phyloP scores from a whole-genome alignment of 345 rosid genomes.

The Sonneratia alba region DNA sequence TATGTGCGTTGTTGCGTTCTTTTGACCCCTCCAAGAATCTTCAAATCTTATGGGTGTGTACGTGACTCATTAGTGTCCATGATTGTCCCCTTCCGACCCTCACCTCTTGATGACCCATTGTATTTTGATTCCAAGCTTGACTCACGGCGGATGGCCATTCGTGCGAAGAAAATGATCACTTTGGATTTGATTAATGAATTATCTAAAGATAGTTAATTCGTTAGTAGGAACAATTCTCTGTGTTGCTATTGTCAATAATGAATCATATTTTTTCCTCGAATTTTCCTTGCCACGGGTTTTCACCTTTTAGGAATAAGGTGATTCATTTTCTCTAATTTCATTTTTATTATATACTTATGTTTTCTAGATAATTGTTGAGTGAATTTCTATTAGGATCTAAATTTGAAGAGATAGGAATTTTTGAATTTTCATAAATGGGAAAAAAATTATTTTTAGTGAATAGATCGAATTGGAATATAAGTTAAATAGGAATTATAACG shows the following conservation, averaged over 20 bases:
- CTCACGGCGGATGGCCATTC: too few relatives aligned
- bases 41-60: neutral
- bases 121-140: neutral
- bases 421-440: too few relatives aligned
- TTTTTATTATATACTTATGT: neutral
- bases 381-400: neutral
- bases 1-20: constrained; percentile 10
- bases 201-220: too few relatives aligned
- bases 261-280: too few relatives aligned
- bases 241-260: too few relatives aligned
- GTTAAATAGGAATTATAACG: too few relatives aligned
- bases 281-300: neutral
- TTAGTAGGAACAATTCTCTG: too few relatives aligned
- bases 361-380: neutral
- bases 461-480: too few relatives aligned
- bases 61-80: neutral
- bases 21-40: constrained; percentile 11
- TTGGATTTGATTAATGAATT: too few relatives aligned
- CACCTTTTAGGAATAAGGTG: neutral
- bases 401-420: neutral
- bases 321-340: neutral
- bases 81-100: neutral
- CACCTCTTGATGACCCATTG: neutral
- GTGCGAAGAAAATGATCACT: too few relatives aligned
- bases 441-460: too few relatives aligned